These are phyloP conservation scores for Nigrograna mackinnonii DNA, from an alignment of 2,329 filamentous ascomycete genomes.

Conservation along the genomic window DNA sequence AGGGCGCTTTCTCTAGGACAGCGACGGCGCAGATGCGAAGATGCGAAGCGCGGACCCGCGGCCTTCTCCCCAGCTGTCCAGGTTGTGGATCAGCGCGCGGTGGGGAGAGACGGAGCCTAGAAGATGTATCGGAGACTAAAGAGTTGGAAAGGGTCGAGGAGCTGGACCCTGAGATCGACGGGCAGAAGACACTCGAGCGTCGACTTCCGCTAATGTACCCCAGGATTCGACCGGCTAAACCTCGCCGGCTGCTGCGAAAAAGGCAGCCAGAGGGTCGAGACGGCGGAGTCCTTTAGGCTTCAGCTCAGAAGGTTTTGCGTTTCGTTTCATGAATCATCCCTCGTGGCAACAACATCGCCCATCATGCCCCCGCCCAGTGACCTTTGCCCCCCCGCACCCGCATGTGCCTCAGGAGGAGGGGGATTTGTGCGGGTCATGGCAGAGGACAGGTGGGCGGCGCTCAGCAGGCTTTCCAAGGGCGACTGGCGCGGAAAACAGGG, in stretches of 20 bases:
- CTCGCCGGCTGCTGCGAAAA: conserved; percentile 13
- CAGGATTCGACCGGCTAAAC: conserved; percentile 31
- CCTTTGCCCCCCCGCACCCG: conserved; percentile 1
- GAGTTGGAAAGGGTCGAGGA: conserved; percentile 2
- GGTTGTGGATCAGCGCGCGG: no score
- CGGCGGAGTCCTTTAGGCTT: conserved; percentile 7
- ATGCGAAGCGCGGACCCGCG: no score
- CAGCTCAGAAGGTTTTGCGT: conserved; percentile 22
- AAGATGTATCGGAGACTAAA: conserved; percentile 25
- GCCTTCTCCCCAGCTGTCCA: no score
- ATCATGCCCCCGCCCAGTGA: conserved; percentile 5
- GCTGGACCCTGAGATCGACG: conserved; percentile 29
- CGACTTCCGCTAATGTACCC: conserved; percentile 33
- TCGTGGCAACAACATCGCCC: neutral
- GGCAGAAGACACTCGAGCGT: neutral
- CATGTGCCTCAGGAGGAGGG: no score
- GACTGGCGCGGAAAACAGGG: no score
- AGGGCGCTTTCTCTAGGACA: no score
- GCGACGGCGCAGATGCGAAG: no score
- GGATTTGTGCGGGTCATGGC: no score
- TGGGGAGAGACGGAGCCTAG: conserved; percentile 21
- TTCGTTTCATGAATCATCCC: conserved; percentile 19
- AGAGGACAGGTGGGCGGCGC: conserved; percentile 1
- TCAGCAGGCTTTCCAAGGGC: neutral
- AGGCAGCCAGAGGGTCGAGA: conserved; percentile 1